Evolutionary conservation across 345 rosid genomes (phyloP).

Genomic region (Eucalyptus erythrocorys): DNA sequence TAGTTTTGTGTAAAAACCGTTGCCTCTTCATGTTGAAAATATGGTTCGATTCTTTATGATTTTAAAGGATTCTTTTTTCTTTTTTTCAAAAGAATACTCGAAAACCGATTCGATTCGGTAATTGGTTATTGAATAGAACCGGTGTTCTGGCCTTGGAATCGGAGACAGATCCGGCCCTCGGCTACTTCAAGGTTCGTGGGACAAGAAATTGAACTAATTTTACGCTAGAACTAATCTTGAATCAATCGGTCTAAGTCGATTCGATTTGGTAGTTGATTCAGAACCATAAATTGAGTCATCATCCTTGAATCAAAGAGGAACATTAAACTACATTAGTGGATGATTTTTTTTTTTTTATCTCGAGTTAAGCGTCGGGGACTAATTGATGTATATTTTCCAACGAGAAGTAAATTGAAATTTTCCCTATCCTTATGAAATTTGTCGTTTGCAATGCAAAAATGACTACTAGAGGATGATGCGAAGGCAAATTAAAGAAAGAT

Average conservation of each 20-base stretch:
- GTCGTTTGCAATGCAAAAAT: no score
- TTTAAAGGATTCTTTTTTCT: rapidly evolving
- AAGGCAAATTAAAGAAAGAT: no score
- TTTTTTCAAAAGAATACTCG: no score
- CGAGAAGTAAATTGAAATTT: rapidly evolving
- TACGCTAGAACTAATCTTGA: no score
- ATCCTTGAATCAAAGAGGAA: no score
- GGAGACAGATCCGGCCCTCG: rapidly evolving
- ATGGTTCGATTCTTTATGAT: rapidly evolving
- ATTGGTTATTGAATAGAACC: rapidly evolving
- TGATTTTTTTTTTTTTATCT: no score
- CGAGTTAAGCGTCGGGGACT: no score
- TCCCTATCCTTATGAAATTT: no score
- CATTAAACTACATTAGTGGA: rapidly evolving
- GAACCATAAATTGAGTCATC: no score
- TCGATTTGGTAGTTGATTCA: rapidly evolving
- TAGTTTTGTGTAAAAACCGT: no score
- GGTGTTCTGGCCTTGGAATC: rapidly evolving
- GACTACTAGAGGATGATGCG: rapidly evolving
- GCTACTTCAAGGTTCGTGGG: no score
- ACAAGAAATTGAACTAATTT: rapidly evolving
- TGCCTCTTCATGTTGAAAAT: rapidly evolving
- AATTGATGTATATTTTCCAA: no score
- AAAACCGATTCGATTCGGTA: rapidly evolving
- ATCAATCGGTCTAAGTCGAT: rapidly evolving